Evolutionary conservation across 2,329 filamentous ascomycete genomes (phyloP), one percentile per base, ranked within the genome.

Genomic region (Fusarium euwallaceae): DNA sequence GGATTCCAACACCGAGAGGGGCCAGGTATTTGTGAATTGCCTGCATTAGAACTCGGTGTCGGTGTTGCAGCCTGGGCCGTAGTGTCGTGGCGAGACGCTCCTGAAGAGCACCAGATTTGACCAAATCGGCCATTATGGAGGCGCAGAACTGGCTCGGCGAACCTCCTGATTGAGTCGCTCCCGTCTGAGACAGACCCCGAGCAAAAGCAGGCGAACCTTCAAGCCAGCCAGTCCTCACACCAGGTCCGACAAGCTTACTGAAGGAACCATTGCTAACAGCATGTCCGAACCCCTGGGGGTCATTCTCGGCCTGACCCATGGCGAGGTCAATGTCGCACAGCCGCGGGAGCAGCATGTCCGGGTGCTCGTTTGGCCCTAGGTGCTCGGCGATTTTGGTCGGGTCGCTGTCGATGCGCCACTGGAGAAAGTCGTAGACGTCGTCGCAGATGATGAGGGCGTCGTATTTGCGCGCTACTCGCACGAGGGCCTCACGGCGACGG

Each of bases 391-490:
- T 22, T 9, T 65, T 55, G 22, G 20, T 51, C 6, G 70, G 61
- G n/a, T 78, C 58, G 37, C 67, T 69, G 17, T 69, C 68, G 48
- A 73, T 68, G 29, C 90, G 88, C 94, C 95, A 98, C 80, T 95
- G 93, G 6, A 98, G 87, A 75, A 96, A 93, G 81, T 98, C 96
- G 81, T 99, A 99, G 11, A 98, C 95, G 81, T 99, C 97, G 83
- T 98, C 96, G 59, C 90, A 90, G 32, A 98, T 88, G 65, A 98
- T 83, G n/a, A 98, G 88, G 8, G 94, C 94, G 81, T 98, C 92
- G 81, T 93, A 91, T 68, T 91, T 87, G 66, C 96, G 89, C 0
- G 96, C 96, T 8, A 98, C 83, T n/a, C 86, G 85, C 27, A 98
- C 91, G 5, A 98, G 87, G 12, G 86, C 86, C 72, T 91, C 84